Evolutionary conservation across 805 yeast genomes (phyloP).

Genomic region (Yarrowia porcina): DNA sequence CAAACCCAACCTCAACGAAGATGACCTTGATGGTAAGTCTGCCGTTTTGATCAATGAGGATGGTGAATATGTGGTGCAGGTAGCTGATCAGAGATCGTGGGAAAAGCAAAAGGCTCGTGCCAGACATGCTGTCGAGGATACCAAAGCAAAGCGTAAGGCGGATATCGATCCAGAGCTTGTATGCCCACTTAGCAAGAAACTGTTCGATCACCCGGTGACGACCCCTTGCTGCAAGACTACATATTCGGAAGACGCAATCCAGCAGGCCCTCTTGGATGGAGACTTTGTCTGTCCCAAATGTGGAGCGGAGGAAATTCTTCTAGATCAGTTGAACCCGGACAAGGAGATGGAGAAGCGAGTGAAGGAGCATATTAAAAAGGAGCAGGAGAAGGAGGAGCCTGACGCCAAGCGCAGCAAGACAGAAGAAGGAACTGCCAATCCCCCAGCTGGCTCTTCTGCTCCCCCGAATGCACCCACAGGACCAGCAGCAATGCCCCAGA

Average conservation of each 20-base stretch:
- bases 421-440: neutral
- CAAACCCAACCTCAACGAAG: slow-evolving; percentile 53
- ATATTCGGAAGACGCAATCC: slow-evolving; percentile 61
- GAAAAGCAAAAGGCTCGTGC: slow-evolving; percentile 64
- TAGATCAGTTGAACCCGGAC: slow-evolving; percentile 68
- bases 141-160: slow-evolving; percentile 43
- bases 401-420: neutral
- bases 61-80: slow-evolving; percentile 93
- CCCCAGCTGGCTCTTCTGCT: neutral
- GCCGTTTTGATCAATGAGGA: slow-evolving; percentile 84
- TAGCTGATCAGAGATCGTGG: slow-evolving; percentile 93
- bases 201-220: slow-evolving; percentile 67
- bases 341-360: slow-evolving; percentile 56
- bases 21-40: slow-evolving; percentile 50
- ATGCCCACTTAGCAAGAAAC: slow-evolving; percentile 66
- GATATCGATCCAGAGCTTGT: slow-evolving; percentile 58
- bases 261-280: slow-evolving; percentile 64
- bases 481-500: slow-evolving; percentile 26
- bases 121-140: slow-evolving; percentile 29
- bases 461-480: slow-evolving; percentile 10
- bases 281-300: slow-evolving; percentile 94
- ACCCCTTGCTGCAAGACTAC: slow-evolving; percentile 74
- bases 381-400: slow-evolving; percentile 24
- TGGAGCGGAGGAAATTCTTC: slow-evolving; percentile 62
- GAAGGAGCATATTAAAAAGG: slow-evolving; percentile 41